These are phyloP conservation scores for Microthlaspi erraticum DNA, from an alignment of 345 rosid species.

Conservation along the genomic window DNA sequence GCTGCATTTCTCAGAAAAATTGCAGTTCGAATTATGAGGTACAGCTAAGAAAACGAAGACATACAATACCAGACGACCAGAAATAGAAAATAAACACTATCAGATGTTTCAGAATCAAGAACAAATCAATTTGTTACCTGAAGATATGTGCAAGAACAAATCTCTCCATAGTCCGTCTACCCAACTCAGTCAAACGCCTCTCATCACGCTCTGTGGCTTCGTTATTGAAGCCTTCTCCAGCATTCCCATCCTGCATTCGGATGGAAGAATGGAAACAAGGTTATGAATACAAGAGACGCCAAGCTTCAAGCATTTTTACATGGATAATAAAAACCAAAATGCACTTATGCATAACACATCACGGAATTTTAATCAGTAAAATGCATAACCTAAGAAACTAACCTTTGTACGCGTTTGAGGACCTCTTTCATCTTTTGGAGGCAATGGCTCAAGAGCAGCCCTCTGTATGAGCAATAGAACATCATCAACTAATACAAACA, in stretches of 20 bases:
- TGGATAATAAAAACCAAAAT: not conserved
- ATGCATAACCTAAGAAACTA: constrained; percentile 35
- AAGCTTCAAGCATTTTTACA: constrained; percentile 5
- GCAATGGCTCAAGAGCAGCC: constrained; percentile 83
- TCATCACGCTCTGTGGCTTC: constrained; percentile 86
- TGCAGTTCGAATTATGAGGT: constrained; percentile 35
- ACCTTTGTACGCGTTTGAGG: constrained; percentile 88
- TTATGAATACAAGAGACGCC: too few species aligned
- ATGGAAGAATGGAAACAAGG: not conserved
- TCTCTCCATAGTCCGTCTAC: constrained; percentile 88
- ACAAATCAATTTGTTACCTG: too few species aligned
- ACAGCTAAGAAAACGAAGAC: constrained; percentile 20
- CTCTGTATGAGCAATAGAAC: constrained; percentile 72
- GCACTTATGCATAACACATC: constrained; percentile 9
- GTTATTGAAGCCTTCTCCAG: constrained; percentile 79
- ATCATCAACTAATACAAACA: constrained; percentile 86
- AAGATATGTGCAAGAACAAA: constrained; percentile 91
- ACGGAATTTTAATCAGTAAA: constrained; percentile 8
- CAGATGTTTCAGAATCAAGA: constrained; percentile 18
- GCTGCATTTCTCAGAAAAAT: constrained; percentile 54
- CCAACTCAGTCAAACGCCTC: constrained; percentile 88
- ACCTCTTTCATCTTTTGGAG: constrained; percentile 85
- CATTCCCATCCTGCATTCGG: constrained; percentile 67
- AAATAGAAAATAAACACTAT: constrained; percentile 26
- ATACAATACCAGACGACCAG: constrained; percentile 31